These are phyloP conservation scores for Leccinum olivaceopallidum DNA, from an alignment of 768 basidiomycete genomes.

Conservation along the genomic window DNA sequence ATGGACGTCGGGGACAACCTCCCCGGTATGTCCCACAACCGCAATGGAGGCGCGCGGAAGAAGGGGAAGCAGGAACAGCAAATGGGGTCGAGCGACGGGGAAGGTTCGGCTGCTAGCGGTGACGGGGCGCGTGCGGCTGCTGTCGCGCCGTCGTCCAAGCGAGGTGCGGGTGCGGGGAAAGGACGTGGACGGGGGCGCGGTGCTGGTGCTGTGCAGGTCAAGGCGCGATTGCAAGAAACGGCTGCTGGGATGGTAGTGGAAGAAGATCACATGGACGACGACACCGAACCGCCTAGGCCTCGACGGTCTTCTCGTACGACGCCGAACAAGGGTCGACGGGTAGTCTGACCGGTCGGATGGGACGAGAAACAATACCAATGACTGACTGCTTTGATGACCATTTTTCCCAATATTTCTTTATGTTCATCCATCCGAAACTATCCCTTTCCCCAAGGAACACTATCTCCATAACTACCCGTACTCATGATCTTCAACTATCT, in stretches of 20 bases:
- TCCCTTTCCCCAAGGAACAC: background rate
- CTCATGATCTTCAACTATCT: background rate
- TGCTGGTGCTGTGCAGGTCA: constrained; percentile 13
- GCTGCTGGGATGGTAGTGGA: constrained; percentile 30
- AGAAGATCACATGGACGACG: constrained; percentile 30
- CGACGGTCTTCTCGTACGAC: constrained; percentile 38
- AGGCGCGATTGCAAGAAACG: constrained; percentile 27
- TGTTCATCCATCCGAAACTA: background rate
- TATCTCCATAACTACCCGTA: background rate
- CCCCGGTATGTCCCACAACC: background rate
- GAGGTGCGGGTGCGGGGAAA: constrained; percentile 17
- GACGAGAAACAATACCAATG: background rate
- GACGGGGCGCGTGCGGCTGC: constrained; percentile 3
- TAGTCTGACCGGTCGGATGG: constrained; percentile 4
- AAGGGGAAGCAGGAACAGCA: constrained; percentile 27
- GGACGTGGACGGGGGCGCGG: constrained; percentile 27
- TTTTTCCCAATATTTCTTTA: background rate
- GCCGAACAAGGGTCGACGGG: constrained; percentile 33
- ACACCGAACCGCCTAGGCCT: constrained; percentile 24
- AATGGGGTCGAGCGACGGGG: constrained; percentile 15
- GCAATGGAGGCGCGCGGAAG: constrained; percentile 21
- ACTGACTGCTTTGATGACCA: constrained; percentile 3
- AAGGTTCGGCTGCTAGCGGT: constrained; percentile 15
- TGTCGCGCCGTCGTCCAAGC: constrained; percentile 12
- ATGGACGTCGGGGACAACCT: constrained; percentile 20